Evolutionary conservation across 2,329 filamentous ascomycete species (phyloP).

Genomic region (Nigrograna mackinnonii): DNA sequence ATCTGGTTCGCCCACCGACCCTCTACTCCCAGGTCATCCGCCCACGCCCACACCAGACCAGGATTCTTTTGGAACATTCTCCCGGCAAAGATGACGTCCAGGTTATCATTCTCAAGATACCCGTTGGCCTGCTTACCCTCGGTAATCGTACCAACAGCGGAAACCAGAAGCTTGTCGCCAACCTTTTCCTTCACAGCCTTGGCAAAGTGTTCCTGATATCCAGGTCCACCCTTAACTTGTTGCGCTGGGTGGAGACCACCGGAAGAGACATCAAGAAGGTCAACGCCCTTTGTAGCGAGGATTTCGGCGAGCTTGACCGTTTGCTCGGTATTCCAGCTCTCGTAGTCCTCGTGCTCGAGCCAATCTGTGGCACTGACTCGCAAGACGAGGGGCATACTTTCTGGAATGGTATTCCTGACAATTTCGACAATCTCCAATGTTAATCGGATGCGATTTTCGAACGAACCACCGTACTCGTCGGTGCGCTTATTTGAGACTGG

Average conservation of each 20-base stretch:
- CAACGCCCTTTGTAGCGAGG: conserved; percentile 74
- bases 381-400: conserved; percentile 71
- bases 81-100: conserved; percentile 75
- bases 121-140: conserved; percentile 70
- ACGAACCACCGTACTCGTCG: conserved; percentile 69
- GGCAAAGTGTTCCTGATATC: conserved; percentile 76
- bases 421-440: conserved; percentile 69
- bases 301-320: conserved; percentile 66
- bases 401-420: conserved; percentile 65
- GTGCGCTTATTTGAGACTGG: conserved; percentile 71
- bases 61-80: conserved; percentile 83
- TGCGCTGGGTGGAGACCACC: conserved; percentile 70
- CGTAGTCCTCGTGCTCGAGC: conserved; percentile 64
- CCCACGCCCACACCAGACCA: conserved; percentile 73
- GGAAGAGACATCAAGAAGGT: conserved; percentile 80
- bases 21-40: conserved; percentile 71
- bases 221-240: conserved; percentile 63
- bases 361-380: conserved; percentile 77
- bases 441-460: conserved; percentile 73
- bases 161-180: conserved; percentile 72
- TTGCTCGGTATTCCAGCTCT: conserved; percentile 70
- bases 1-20: conserved; percentile 76
- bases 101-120: conserved; percentile 51
- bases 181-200: conserved; percentile 72
- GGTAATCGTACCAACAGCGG: conserved; percentile 75